A percentile compares a stretch with the other conserved stretches of the same genome.
phyloP scores from a whole-genome alignment of 192 early-diverging fungal species.

The Mortierella hygrophila region DNA sequence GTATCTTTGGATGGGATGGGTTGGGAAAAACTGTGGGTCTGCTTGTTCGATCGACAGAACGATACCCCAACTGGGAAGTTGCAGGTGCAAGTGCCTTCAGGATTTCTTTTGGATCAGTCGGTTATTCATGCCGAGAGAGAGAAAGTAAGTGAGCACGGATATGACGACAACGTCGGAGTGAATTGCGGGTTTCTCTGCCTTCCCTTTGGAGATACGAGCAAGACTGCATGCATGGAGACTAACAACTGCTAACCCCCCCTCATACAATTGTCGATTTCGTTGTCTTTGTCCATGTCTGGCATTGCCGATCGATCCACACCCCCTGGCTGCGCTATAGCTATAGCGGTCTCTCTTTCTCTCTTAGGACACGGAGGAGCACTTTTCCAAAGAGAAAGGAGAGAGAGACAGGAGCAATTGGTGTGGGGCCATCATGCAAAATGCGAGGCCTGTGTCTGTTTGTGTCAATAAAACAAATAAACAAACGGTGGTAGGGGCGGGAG shows the following conservation, averaged over 20 bases:
- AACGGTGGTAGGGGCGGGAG: not conserved
- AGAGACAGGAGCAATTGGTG: too few relatives aligned
- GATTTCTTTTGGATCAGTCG: not conserved
- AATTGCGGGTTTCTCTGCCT: not conserved
- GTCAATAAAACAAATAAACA: too few relatives aligned
- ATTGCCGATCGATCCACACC: not conserved
- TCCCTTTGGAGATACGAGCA: not conserved
- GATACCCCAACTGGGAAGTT: not conserved
- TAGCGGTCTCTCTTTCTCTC: not conserved
- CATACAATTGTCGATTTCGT: not conserved
- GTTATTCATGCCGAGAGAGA: not conserved
- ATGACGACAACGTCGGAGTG: not conserved
- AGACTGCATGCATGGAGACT: not conserved
- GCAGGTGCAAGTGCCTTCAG: too few relatives aligned
- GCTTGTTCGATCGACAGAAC: not conserved
- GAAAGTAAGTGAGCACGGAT: not conserved
- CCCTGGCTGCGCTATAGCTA: not conserved
- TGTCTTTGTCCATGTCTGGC: not conserved
- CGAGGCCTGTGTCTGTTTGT: too few relatives aligned
- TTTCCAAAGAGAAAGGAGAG: too few relatives aligned
- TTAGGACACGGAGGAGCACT: not conserved
- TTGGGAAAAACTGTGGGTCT: not conserved
- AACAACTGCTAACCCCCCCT: not conserved
- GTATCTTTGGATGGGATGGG: not conserved
- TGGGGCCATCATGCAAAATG: too few relatives aligned